phyloP scores from a whole-genome alignment of 192 early-diverging fungal genomes.

The Gamsiella multidivaricata region DNA sequence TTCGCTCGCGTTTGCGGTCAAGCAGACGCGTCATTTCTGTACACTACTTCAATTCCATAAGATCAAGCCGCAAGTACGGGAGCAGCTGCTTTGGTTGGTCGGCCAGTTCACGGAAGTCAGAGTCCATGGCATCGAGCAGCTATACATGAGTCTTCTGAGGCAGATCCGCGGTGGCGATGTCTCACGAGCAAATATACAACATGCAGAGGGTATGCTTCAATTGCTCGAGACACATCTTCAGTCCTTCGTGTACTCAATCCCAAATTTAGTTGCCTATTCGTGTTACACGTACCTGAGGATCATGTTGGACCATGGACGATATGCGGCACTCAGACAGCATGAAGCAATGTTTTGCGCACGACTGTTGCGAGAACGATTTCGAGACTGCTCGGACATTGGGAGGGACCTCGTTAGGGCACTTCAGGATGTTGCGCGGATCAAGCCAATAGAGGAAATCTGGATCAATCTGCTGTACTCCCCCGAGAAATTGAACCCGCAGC shows the following conservation, averaged over 20 bases:
- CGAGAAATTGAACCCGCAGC: constrained; percentile 63
- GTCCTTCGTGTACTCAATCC: constrained; percentile 34
- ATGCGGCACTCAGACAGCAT: constrained; percentile 56
- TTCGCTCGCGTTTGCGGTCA: constrained; percentile 26
- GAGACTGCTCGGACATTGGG: constrained; percentile 68
- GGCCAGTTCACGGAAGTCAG: constrained; percentile 62
- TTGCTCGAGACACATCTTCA: constrained; percentile 59
- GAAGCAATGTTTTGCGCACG: constrained; percentile 62
- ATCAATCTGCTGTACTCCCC: constrained; percentile 64
- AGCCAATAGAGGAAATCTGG: constrained; percentile 69
- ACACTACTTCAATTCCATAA: constrained; percentile 24
- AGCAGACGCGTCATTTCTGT: constrained; percentile 45
- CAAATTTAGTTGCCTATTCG: constrained; percentile 27
- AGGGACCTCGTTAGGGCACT: constrained; percentile 75
- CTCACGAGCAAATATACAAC: constrained; percentile 54
- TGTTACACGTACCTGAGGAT: constrained; percentile 50
- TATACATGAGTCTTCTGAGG: constrained; percentile 64
- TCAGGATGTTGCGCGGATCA: constrained; percentile 67
- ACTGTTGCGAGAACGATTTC: constrained; percentile 68
- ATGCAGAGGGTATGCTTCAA: constrained; percentile 59
- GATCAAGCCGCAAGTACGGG: constrained; percentile 24
- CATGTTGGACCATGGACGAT: constrained; percentile 64
- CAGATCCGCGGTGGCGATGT: constrained; percentile 75
- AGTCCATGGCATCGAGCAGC: constrained; percentile 60
- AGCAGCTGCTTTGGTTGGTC: constrained; percentile 71